Evolutionary conservation across 371 early-diverging fungal genomes (phyloP).

Genomic region (Mucor circinelloides): DNA sequence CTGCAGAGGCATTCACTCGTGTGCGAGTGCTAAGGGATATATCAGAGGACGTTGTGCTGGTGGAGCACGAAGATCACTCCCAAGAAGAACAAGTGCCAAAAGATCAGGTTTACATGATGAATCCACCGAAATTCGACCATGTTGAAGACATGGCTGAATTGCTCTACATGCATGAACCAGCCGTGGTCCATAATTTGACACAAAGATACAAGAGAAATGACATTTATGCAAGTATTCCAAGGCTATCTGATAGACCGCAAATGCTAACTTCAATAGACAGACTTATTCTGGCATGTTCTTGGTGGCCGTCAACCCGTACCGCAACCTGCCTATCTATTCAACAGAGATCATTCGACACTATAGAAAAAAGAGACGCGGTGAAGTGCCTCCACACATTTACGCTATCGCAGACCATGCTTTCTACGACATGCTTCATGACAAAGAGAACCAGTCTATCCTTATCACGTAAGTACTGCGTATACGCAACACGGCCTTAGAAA

Average conservation of each 20-base stretch:
- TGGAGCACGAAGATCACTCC: constrained; percentile 20
- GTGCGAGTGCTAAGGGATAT: constrained; percentile 8
- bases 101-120: constrained; percentile 93
- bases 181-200: constrained; percentile 96
- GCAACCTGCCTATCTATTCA: constrained; percentile 90
- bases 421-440: constrained; percentile 92
- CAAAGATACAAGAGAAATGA: constrained; percentile 89
- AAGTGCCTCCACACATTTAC: constrained; percentile 97
- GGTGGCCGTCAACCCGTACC: constrained; percentile 99
- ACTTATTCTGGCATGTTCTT: constrained; percentile 99
- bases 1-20: constrained; percentile 3
- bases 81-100: constrained; percentile 19
- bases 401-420: constrained; percentile 96
- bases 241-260: too few relatives aligned
- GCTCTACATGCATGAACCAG: constrained; percentile 98
- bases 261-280: constrained; percentile 42
- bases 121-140: constrained; percentile 99
- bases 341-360: constrained; percentile 84
- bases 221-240: constrained; percentile 80
- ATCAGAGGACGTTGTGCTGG: constrained; percentile 5
- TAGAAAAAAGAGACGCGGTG: constrained; percentile 85
- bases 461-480: constrained; percentile 83
- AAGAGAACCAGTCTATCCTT: constrained; percentile 98
- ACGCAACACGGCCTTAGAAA: background rate
- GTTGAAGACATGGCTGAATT: constrained; percentile 99